These are phyloP conservation scores for Dothidotthia symphoricarpi DNA, from an alignment of 2,329 filamentous ascomycete species.

Conservation along the genomic window DNA sequence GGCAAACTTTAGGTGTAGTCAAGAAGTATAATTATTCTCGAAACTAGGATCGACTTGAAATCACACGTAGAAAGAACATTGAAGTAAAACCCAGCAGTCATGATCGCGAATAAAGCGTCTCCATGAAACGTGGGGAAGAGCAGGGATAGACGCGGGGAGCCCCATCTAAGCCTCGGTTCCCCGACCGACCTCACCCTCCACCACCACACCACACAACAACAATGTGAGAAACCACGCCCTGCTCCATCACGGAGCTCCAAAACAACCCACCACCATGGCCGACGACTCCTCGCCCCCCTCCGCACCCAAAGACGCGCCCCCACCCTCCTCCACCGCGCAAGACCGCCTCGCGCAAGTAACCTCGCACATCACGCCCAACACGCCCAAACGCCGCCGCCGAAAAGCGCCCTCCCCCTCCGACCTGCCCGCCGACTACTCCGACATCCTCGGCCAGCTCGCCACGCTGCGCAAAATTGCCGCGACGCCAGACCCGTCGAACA, in stretches of 20 bases:
- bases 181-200: constrained; percentile 18
- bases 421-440: constrained; percentile 61
- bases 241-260: constrained; percentile 12
- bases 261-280: constrained; percentile 17
- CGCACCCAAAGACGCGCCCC: constrained; percentile 17
- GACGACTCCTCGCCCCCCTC: constrained; percentile 17
- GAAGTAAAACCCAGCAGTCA: too few relatives aligned
- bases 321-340: constrained; percentile 32
- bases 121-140: too few relatives aligned
- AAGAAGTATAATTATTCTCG: too few relatives aligned
- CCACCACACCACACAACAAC: background rate
- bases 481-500: constrained; percentile 54
- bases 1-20: background rate
- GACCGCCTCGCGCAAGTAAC: constrained; percentile 51
- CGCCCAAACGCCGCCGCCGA: constrained; percentile 38
- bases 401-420: constrained; percentile 37
- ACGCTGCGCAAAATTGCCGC: constrained; percentile 54
- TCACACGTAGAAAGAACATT: too few relatives aligned
- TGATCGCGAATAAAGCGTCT: background rate
- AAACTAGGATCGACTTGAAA: too few relatives aligned
- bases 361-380: constrained; percentile 43
- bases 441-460: constrained; percentile 58
- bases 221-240: too few relatives aligned
- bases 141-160: constrained; percentile 20
- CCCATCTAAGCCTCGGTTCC: constrained; percentile 30